phyloP scores from a whole-genome alignment of 2,329 filamentous ascomycete species.

The Myriangium duriaei region DNA sequence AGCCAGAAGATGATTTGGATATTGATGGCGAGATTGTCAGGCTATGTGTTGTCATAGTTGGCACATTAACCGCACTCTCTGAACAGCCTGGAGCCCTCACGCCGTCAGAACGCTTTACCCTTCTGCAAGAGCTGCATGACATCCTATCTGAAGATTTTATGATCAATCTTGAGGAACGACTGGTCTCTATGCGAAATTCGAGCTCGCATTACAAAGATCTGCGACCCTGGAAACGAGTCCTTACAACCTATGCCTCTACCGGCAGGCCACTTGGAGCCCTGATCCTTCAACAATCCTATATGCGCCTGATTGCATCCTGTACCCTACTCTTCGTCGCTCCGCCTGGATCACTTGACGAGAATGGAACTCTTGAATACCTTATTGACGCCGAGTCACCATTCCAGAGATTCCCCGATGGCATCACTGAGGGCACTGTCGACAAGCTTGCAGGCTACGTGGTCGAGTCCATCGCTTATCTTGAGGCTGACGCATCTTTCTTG shows the following conservation, averaged over 20 bases:
- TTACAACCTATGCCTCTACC: conserved; percentile 67
- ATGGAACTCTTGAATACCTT: conserved; percentile 56
- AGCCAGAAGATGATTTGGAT: conserved; percentile 35
- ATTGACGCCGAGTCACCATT: conserved; percentile 27
- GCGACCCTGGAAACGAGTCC: conserved; percentile 78
- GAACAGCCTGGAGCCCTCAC: conserved; percentile 72
- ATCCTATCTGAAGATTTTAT: conserved; percentile 77
- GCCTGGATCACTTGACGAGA: conserved; percentile 44
- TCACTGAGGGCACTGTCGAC: conserved; percentile 41
- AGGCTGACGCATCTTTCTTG: conserved; percentile 82
- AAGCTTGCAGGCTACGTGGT: conserved; percentile 58
- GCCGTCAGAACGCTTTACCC: conserved; percentile 55
- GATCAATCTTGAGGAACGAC: conserved; percentile 73
- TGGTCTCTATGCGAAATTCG: conserved; percentile 79
- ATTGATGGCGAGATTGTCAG: conserved; percentile 43
- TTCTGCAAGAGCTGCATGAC: conserved; percentile 59
- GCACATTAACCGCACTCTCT: conserved; percentile 75
- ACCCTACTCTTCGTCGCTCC: conserved; percentile 62
- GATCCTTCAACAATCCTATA: conserved; percentile 79
- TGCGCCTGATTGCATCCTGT: conserved; percentile 67
- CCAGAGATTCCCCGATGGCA: conserved; percentile 9
- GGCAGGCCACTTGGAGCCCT: conserved; percentile 80
- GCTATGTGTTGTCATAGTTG: conserved; percentile 72
- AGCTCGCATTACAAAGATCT: conserved; percentile 51
- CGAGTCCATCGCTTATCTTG: conserved; percentile 75